These are phyloP conservation scores for Aspergillus fumigatus DNA, from an alignment of 2,329 filamentous ascomycete genomes.

Conservation along the genomic window DNA sequence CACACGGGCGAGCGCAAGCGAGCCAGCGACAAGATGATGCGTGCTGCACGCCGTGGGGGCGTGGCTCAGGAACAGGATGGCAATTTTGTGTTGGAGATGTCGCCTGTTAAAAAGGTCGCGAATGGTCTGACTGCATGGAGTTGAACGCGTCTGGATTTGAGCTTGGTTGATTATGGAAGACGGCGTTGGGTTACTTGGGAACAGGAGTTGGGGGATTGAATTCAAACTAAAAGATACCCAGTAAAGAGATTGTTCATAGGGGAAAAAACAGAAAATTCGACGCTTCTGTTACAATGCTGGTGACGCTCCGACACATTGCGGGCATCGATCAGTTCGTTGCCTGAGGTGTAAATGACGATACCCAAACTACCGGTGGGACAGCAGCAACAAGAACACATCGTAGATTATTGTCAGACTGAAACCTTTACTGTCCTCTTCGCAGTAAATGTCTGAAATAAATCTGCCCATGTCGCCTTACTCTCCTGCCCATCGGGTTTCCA, in stretches of 20 bases:
- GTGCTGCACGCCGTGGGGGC: conserved; percentile 36
- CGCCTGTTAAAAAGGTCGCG: conserved; percentile 25
- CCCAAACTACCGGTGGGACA: background rate
- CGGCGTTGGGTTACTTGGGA: background rate
- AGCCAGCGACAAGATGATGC: conserved; percentile 37
- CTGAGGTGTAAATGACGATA: background rate
- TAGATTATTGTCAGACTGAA: background rate
- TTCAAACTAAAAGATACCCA: background rate
- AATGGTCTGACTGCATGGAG: conserved; percentile 20
- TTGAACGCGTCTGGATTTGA: background rate
- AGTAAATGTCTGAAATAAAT: background rate
- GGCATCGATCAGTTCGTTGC: background rate
- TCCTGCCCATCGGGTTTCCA: conserved; percentile 22
- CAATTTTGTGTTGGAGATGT: conserved; percentile 35
- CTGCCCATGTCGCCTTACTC: background rate
- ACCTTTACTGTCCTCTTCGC: background rate
- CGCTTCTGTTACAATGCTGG: background rate
- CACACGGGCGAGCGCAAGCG: conserved; percentile 54
- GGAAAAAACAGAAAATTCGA: background rate
- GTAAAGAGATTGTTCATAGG: background rate
- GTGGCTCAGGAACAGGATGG: conserved; percentile 40
- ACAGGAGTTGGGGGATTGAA: conserved; percentile 4
- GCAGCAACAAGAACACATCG: background rate
- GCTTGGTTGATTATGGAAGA: background rate
- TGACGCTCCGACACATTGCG: background rate